phyloP scores from a whole-genome alignment of 495 filamentous ascomycete genomes.

The Cercophora samala region DNA sequence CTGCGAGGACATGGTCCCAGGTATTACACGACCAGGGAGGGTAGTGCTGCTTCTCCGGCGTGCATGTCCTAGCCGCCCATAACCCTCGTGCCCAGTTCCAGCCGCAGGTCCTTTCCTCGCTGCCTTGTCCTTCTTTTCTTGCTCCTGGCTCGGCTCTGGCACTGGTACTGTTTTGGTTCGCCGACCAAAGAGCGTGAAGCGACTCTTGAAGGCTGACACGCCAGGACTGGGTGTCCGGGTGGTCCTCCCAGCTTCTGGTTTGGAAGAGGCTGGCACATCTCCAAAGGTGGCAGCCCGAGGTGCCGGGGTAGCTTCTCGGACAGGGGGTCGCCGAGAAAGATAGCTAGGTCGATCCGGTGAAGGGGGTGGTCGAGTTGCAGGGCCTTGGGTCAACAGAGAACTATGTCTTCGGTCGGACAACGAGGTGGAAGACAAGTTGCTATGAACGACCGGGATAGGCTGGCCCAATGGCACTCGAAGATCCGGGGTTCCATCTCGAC shows the following conservation, averaged over 20 bases:
- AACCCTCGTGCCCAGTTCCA: slow-evolving; percentile 95
- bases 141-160: slow-evolving; percentile 41
- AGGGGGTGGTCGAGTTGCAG: slow-evolving; percentile 30
- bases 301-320: slow-evolving; percentile 40
- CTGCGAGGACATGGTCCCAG: slow-evolving; percentile 48
- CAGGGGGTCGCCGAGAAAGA: slow-evolving; percentile 31
- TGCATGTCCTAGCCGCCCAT: slow-evolving; percentile 65
- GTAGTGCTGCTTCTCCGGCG: slow-evolving; percentile 59
- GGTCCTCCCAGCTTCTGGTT: slow-evolving; percentile 33
- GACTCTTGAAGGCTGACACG: slow-evolving; percentile 41
- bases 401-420: slow-evolving; percentile 44
- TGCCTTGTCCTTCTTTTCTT: slow-evolving; percentile 53
- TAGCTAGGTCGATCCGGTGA: slow-evolving; percentile 27
- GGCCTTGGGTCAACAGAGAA: slow-evolving; percentile 34
- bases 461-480: slow-evolving; percentile 55
- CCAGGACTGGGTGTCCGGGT: slow-evolving; percentile 49
- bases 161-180: slow-evolving; percentile 65
- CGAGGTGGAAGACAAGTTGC: slow-evolving; percentile 61
- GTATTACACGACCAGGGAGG: slow-evolving; percentile 41
- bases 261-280: slow-evolving; percentile 23
- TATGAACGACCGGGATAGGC: slow-evolving; percentile 69
- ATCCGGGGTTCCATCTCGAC: slow-evolving; percentile 73
- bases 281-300: slow-evolving; percentile 31
- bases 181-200: slow-evolving; percentile 76
- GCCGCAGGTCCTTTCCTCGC: slow-evolving; percentile 79